phyloP scores from a whole-genome alignment of 2,329 filamentous ascomycete genomes.

The Colletotrichum liaoningense region DNA sequence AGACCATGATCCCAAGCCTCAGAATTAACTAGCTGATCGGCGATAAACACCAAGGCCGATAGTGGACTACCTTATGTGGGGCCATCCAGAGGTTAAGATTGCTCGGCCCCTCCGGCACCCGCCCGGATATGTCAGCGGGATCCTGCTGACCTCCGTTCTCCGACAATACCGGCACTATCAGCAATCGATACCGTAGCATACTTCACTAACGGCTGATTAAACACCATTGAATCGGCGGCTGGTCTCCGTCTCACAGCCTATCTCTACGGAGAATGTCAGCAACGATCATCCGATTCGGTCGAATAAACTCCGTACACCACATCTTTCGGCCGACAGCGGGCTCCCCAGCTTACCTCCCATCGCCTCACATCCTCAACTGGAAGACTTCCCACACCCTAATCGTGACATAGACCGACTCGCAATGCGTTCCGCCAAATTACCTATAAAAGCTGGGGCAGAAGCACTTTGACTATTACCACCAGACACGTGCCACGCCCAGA shows the following conservation, averaged over 20 bases:
- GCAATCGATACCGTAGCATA: neutral
- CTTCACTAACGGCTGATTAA: neutral
- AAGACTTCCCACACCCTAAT: neutral
- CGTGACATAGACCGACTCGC: too few species aligned
- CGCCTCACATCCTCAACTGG: neutral
- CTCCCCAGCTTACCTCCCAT: neutral
- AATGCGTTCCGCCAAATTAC: neutral
- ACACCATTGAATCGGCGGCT: neutral
- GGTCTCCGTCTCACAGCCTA: neutral
- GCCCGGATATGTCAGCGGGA: slow-evolving; percentile 3
- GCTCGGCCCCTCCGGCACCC: neutral
- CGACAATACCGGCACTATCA: neutral
- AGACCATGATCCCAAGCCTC: neutral
- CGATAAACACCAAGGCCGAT: neutral
- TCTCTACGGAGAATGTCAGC: neutral
- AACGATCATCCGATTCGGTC: neutral
- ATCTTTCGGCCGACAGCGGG: neutral
- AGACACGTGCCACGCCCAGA: too few species aligned
- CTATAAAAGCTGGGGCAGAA: neutral
- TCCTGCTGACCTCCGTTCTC: neutral
- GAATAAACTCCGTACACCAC: neutral
- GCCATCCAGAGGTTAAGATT: neutral
- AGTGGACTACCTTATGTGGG: neutral
- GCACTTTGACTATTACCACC: too few species aligned
- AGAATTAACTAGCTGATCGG: neutral